phyloP scores from a whole-genome alignment of 768 basidiomycete species.

The Leccinellum luteum region DNA sequence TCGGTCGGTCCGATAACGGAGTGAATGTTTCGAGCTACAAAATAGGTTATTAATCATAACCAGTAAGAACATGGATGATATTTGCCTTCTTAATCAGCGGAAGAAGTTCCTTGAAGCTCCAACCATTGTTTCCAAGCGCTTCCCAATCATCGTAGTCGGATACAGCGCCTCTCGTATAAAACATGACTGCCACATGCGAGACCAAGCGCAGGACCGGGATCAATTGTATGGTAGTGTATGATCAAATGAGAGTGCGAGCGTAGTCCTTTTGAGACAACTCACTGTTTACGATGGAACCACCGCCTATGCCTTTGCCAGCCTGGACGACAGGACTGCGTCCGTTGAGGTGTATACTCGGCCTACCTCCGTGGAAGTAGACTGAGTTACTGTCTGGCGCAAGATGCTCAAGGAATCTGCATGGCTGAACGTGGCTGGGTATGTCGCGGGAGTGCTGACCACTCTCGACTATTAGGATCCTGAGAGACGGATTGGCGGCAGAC shows the following conservation, averaged over 20 bases:
- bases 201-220: too few relatives aligned
- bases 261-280: slow-evolving; percentile 4
- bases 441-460: slow-evolving; percentile 34
- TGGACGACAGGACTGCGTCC: slow-evolving; percentile 46
- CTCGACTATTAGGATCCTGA: slow-evolving; percentile 50
- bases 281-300: slow-evolving; percentile 65
- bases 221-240: too few relatives aligned
- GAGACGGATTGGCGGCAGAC: slow-evolving; percentile 46
- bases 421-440: slow-evolving; percentile 47
- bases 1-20: slow-evolving; percentile 26
- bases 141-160: slow-evolving; percentile 27
- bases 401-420: slow-evolving; percentile 48
- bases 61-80: slow-evolving; percentile 26
- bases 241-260: too few relatives aligned
- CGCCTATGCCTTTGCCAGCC: slow-evolving; percentile 53
- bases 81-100: slow-evolving; percentile 57
- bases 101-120: slow-evolving; percentile 56
- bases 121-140: slow-evolving; percentile 52
- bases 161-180: slow-evolving; percentile 57
- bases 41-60: slow-evolving; percentile 32
- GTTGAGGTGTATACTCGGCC: slow-evolving; percentile 41
- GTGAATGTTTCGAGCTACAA: slow-evolving; percentile 40
- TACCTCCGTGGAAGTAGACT: slow-evolving; percentile 40
- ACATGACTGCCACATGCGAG: slow-evolving; percentile 32
- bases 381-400: slow-evolving; percentile 39